phyloP scores from a whole-genome alignment of 2,329 filamentous ascomycete genomes.

The Colletotrichum costaricense region DNA sequence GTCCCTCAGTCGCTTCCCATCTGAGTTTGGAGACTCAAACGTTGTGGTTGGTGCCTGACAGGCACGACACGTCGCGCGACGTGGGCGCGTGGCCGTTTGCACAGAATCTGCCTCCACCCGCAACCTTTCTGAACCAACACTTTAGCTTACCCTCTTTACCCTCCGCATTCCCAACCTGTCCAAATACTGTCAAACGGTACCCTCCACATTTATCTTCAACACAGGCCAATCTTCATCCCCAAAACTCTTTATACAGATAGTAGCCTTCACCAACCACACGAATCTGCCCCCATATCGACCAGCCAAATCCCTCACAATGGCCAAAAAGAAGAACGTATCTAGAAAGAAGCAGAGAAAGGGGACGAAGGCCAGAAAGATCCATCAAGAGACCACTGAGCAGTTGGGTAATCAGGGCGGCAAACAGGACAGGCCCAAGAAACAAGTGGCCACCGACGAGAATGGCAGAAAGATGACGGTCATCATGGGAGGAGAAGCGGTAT shows the following conservation, averaged over 20 bases:
- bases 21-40: not conserved
- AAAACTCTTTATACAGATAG: not conserved
- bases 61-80: not conserved
- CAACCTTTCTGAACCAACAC: not conserved
- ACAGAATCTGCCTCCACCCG: not conserved
- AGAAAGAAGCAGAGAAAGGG: not conserved
- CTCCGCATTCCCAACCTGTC: not conserved
- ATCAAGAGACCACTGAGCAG: not conserved
- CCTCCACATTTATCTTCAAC: no score
- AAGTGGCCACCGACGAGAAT: not conserved
- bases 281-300: not conserved
- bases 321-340: not conserved
- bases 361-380: no score
- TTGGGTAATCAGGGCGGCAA: not conserved
- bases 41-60: not conserved
- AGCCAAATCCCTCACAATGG: not conserved
- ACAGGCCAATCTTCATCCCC: no score
- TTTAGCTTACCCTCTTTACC: not conserved
- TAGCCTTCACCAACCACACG: not conserved
- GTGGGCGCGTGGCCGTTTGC: not conserved
- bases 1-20: not conserved
- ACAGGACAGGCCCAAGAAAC: not conserved
- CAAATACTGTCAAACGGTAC: no score
- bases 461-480: not conserved
- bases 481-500: not conserved